A percentile compares a stretch with the other conserved stretches of the same genome.
These are phyloP conservation scores for Colletotrichum caudatum DNA, from an alignment of 2,329 filamentous ascomycete species.

Conservation along the genomic window DNA sequence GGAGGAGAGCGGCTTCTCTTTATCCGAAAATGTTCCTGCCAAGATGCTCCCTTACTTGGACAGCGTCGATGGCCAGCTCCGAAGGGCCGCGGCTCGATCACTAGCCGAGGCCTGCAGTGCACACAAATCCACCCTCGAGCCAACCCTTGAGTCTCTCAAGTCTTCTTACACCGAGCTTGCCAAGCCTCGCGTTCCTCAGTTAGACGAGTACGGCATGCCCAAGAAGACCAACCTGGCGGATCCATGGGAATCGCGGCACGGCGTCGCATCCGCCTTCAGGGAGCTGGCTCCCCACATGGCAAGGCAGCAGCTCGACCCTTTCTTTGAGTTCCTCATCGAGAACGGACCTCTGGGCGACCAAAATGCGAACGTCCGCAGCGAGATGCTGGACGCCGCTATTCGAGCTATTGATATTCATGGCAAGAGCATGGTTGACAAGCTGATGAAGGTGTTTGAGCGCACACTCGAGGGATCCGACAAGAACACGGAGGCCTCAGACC, in stretches of 20 bases:
- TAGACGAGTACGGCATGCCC: conserved; percentile 95
- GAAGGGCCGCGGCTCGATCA: conserved; percentile 84
- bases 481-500: conserved; percentile 83
- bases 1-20: conserved; percentile 88
- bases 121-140: conserved; percentile 69
- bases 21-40: conserved; percentile 73
- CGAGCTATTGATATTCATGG: conserved; percentile 85
- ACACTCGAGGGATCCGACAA: conserved; percentile 89
- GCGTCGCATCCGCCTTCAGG: conserved; percentile 87
- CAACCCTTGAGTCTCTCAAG: conserved; percentile 74
- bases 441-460: conserved; percentile 93
- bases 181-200: conserved; percentile 84
- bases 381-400: conserved; percentile 93
- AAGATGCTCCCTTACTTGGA: conserved; percentile 83
- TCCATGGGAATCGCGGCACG: conserved; percentile 91
- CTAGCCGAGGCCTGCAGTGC: conserved; percentile 78
- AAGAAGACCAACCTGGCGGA: conserved; percentile 89
- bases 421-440: conserved; percentile 82
- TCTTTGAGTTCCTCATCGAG: conserved; percentile 88
- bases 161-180: conserved; percentile 81
- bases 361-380: conserved; percentile 79
- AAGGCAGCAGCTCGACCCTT: conserved; percentile 76
- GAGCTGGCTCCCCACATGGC: conserved; percentile 80
- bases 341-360: conserved; percentile 88
- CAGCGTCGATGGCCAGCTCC: conserved; percentile 82